These are phyloP conservation scores for Neurospora africana DNA, from an alignment of 495 filamentous ascomycete genomes.

Conservation along the genomic window DNA sequence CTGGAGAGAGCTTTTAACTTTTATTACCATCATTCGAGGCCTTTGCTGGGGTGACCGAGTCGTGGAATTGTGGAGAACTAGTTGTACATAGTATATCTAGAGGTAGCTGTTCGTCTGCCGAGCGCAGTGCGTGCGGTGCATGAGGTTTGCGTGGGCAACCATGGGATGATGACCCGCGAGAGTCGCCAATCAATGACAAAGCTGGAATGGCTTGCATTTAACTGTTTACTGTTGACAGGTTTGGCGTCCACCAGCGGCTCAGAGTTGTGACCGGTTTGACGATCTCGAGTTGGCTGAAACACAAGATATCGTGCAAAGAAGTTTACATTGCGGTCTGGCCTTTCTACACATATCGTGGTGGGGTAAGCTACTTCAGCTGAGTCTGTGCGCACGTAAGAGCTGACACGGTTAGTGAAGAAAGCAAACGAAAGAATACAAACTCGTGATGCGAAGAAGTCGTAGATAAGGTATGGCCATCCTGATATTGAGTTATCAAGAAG, in stretches of 20 bases:
- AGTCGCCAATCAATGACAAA: not conserved
- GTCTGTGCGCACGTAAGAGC: not conserved
- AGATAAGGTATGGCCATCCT: not conserved
- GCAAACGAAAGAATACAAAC: not conserved
- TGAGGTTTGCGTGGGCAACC: not conserved
- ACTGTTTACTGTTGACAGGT: not conserved
- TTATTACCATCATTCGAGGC: not conserved
- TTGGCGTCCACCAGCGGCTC: not conserved
- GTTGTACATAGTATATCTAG: not conserved
- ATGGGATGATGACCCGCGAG: not conserved
- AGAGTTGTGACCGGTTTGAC: not conserved
- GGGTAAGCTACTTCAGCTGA: not conserved
- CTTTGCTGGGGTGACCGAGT: not conserved
- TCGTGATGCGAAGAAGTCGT: not conserved
- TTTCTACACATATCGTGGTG: not conserved
- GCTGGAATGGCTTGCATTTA: not conserved
- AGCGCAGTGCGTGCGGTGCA: not conserved
- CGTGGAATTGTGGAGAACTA: not conserved
- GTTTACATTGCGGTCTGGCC: not conserved
- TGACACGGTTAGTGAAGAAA: not conserved
- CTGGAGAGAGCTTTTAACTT: not conserved
- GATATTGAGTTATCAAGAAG: not conserved
- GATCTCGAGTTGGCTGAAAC: not conserved
- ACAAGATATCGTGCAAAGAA: not conserved
- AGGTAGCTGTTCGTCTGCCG: not conserved